Evolutionary conservation across 73 alveolate species (phyloP), one percentile per base, ranked within the genome.

Genomic region (Paramecium biaurelia): DNA sequence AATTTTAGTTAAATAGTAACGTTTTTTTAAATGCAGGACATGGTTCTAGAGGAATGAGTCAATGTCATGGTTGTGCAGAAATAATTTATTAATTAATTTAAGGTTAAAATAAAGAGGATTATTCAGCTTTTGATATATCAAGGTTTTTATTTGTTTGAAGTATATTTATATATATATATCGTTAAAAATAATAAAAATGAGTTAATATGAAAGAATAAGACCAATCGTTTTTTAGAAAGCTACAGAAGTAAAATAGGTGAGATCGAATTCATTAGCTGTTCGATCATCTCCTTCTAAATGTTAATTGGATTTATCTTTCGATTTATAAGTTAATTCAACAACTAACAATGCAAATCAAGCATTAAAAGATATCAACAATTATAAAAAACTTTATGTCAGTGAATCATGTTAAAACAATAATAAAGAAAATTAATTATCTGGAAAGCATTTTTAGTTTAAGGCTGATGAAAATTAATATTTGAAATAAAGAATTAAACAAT

Each of bases 31-130:
- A 41, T 41, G 56, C 90, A 43, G 90, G 90, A 11, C 90, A 79
- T 79, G 90, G 90, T 0, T 41, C 76, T n/a, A 79, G 74, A 79
- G 90, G 90, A 42, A 41, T 79, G 70, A 79, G 90, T 45, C 24
- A 79, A 15, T 79, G 76, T 79, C 32, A 30, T 47, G 90, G 56
- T 30, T 79, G 63, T 5, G 90, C 90, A 11, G 90, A 79, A 45
- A n/a, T 79, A 4, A 23, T 79, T 12, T 79, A 79, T 79, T 32
- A 63, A 63, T 24, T 63, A 24, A 63, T 63, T 34, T 12, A 32
- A 26, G 84, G 84, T 14, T 32, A 63, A 30, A 26, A 26, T 5
- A 63, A 32, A 11, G 68, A 53, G 30, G 41, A 63, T 0, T 63
- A 30, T 63, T 26, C 15, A 12, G 84, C 41, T 12, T 63, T 63